A percentile compares a stretch with the other conserved stretches of the same genome.
Conservation (phyloP, 148 eudicot genomes). For the Rhododendron williamsianum region DNA sequence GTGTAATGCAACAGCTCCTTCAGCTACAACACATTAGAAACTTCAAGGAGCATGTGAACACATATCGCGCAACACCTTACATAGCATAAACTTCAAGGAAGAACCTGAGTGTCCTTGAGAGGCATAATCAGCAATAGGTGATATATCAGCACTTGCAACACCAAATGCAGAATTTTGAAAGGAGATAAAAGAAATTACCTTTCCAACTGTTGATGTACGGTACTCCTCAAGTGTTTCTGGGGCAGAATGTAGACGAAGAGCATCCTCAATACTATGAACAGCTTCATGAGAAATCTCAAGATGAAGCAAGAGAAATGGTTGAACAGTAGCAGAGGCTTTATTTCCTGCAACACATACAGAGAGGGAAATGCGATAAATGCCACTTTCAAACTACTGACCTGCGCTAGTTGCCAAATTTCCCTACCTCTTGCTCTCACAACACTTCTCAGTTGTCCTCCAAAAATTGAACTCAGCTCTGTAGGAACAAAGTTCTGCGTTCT, state of each 20-base stretch:
- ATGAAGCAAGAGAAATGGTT: constrained; percentile 76
- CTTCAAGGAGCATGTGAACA: not conserved
- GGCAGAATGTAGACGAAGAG: constrained; percentile 51
- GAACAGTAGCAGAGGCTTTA: constrained; percentile 79
- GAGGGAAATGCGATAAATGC: not conserved
- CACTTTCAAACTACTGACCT: not conserved
- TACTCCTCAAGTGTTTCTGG: constrained; percentile 66
- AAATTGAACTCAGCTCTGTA: constrained; percentile 43
- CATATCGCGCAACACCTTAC: not conserved
- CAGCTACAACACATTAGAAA: not conserved
- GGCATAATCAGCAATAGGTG: not conserved
- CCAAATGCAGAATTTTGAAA: not conserved
- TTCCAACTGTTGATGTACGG: constrained; percentile 55
- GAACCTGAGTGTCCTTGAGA: not conserved
- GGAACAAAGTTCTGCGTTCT: constrained; percentile 50
- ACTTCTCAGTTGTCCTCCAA: constrained; percentile 52
- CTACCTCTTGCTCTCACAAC: constrained; percentile 52
- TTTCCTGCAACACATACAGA: constrained; percentile 41
- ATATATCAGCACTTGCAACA: not conserved
- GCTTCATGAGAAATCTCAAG: constrained; percentile 63
- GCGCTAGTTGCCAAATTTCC: not conserved
- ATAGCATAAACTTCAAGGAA: not conserved
- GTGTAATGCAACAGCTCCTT: not conserved
- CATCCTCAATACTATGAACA: constrained; percentile 58
- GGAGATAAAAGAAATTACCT: constrained; percentile 35